Evolutionary conservation across 371 early-diverging fungal genomes (phyloP), one percentile per base, ranked within the genome.

Genomic region (Mortierella sp.): DNA sequence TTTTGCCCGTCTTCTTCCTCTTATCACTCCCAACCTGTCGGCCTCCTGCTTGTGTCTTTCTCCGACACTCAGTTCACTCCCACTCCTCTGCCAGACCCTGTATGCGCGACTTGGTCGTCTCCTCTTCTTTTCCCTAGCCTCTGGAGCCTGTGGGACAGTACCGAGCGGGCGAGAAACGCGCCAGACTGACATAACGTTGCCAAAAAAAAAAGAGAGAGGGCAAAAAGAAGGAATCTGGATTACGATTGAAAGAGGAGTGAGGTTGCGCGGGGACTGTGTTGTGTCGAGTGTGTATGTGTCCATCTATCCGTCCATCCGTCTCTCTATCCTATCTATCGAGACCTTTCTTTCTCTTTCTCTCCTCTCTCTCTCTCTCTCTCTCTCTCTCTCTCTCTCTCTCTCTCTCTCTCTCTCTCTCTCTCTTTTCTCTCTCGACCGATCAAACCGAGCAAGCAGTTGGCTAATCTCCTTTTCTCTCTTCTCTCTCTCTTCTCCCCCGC

Each of bases 271-370:
- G n/a, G n/a, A n/a, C n/a, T n/a, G n/a, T n/a, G n/a, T n/a, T n/a
- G n/a, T n/a, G n/a, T n/a, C n/a, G n/a, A n/a, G n/a, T n/a, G n/a
- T n/a, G n/a, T n/a, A n/a, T n/a, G n/a, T n/a, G n/a, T 7, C 57
- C n/a, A 15, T 30, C 60, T 52, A 44, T 51, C 26, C 53, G 29
- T 43, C 48, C 50, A 9, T 50, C 43, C 55, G 44, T 51, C 48
- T 58, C 46, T 50, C 59, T 15, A 59, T 48, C 21, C 15, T 44
- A 16, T 56, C 43, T 19, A 28, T 29, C n/a, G n/a, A n/a, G n/a
- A n/a, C n/a, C 37, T 18, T 16, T 37, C 59, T 2, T 48, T 16
- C 43, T 19, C n/a, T 18, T 51, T n/a, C 47, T 47, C 45, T 55
- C 45, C 16, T 28, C 45, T 26, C 23, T 16, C 26, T 57, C n/a